These are phyloP conservation scores for Yamadazyma takamatsuzukensis DNA, from an alignment of 805 yeast genomes.

Conservation along the genomic window DNA sequence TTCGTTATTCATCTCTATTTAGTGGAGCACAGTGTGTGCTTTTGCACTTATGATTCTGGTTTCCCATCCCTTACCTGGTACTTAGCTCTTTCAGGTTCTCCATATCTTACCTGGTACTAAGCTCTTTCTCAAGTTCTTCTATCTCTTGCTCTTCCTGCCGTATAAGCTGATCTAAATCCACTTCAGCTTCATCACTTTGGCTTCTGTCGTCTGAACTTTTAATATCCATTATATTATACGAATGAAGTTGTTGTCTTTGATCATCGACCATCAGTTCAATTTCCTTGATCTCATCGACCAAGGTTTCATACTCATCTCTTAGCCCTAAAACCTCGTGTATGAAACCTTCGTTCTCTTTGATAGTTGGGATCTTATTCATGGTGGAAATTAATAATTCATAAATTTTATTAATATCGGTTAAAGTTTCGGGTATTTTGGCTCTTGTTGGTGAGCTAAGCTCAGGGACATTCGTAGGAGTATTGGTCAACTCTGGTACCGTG, in stretches of 20 bases:
- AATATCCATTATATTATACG: constrained; percentile 17
- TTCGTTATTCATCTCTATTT: no score
- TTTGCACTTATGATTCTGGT: no score
- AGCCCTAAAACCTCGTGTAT: constrained; percentile 32
- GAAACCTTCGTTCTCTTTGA: constrained; percentile 15
- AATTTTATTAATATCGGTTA: constrained; percentile 5
- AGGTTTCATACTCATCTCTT: constrained; percentile 32
- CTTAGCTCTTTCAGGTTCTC: no score
- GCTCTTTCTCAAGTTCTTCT: constrained; percentile 36
- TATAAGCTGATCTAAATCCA: constrained; percentile 39
- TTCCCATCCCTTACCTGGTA: no score
- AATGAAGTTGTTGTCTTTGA: constrained; percentile 38
- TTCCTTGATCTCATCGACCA: constrained; percentile 38
- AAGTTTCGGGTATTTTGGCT: background rate
- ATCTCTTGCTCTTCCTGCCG: constrained; percentile 46
- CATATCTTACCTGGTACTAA: no score
- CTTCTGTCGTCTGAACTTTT: constrained; percentile 1
- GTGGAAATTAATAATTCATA: constrained; percentile 8
- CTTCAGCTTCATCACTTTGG: constrained; percentile 9
- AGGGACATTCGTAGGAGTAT: constrained; percentile 2
- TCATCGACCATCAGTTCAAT: constrained; percentile 39
- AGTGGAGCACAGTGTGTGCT: no score
- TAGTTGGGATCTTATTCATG: constrained; percentile 11
- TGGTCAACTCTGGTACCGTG: constrained; percentile 19
- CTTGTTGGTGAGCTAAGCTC: constrained; percentile 11